These are phyloP conservation scores for Chaetomidium leptoderma DNA, from an alignment of 495 filamentous ascomycete species.

Conservation along the genomic window DNA sequence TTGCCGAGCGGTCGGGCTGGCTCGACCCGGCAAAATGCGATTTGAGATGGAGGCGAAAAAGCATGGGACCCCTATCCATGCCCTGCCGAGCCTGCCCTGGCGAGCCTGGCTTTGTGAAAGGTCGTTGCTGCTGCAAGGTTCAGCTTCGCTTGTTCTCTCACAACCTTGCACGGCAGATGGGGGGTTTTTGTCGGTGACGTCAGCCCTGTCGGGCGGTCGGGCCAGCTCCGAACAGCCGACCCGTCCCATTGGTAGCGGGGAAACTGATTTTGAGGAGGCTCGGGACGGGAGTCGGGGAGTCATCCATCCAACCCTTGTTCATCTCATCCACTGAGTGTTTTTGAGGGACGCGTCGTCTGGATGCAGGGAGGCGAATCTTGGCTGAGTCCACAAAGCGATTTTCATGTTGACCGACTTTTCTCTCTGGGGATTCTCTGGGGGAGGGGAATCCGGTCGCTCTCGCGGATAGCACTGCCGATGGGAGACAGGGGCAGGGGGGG, in stretches of 20 bases:
- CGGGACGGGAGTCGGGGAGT: too few relatives aligned
- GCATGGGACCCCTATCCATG: too few relatives aligned
- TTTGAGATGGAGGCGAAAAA: neutral
- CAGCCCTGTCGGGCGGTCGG: neutral
- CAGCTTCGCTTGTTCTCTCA: slow-evolving; percentile 1
- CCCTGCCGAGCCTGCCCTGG: too few relatives aligned
- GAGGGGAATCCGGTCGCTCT: neutral
- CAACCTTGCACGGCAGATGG: neutral
- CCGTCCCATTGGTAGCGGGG: slow-evolving; percentile 13
- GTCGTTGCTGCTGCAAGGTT: slow-evolving; percentile 9
- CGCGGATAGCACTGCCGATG: neutral
- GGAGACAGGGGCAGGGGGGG: neutral
- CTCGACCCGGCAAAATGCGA: neutral
- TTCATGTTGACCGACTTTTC: neutral
- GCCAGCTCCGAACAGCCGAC: slow-evolving; percentile 7
- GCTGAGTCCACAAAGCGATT: neutral
- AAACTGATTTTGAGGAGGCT: neutral
- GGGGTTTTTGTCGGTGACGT: slow-evolving; percentile 1
- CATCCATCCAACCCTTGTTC: neutral
- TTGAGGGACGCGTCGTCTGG: slow-evolving; percentile 2
- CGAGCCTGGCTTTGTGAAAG: too few relatives aligned
- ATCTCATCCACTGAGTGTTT: neutral
- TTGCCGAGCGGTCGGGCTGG: neutral
- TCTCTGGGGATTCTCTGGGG: too few relatives aligned
- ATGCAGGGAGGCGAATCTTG: neutral